Evolutionary conservation across 495 filamentous ascomycete species (phyloP), one percentile per base, ranked within the genome.

Genomic region (Podospora anserina): DNA sequence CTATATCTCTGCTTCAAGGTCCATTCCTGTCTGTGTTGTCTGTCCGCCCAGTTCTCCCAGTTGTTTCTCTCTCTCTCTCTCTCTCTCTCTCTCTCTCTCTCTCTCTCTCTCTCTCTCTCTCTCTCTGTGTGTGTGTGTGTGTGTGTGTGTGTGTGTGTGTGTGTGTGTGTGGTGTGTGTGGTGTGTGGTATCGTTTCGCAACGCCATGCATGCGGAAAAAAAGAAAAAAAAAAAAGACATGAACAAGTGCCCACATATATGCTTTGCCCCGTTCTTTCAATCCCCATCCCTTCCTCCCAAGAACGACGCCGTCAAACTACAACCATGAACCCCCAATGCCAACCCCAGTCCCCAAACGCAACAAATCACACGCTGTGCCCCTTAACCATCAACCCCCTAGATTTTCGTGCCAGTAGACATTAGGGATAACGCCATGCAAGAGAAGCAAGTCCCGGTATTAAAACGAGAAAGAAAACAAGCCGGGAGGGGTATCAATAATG

Each of bases 401-500:
- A 57, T n/a, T 23, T 58, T 58, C 18, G 23, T 57, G 6, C 65
- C 56, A 66, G 65, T 59, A 61, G 56, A 60, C 65, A 61, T 61
- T 66, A 66, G 55, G 49, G 44, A 28, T 32, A 66, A 57, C 64
- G 54, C 53, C 54, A 39, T 59, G 56, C 54, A 56, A 56, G 18
- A 20, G 30, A 55, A 27, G 49, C 65, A 59, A 59, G 28, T 23
- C n/a, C 30, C 28, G 34, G 30, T 20, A 63, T 32, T 49, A 2
- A 64, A 44, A 34, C 20, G 11, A 4, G 59, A 61, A 59, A 55
- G 39, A 61, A 49, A 57, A 68, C 49, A 44, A 64, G 64, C 75
- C 75, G 70, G 71, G 20, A 18, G n/a, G 75, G 77, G 75, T 77
- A 78, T 78, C 76, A 77, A 76, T 72, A 66, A 68, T 56, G 71